A percentile compares a stretch with the other conserved stretches of the same genome.
Conservation (phyloP, 139 green algal species). For the Haematococcus sp. region DNA sequence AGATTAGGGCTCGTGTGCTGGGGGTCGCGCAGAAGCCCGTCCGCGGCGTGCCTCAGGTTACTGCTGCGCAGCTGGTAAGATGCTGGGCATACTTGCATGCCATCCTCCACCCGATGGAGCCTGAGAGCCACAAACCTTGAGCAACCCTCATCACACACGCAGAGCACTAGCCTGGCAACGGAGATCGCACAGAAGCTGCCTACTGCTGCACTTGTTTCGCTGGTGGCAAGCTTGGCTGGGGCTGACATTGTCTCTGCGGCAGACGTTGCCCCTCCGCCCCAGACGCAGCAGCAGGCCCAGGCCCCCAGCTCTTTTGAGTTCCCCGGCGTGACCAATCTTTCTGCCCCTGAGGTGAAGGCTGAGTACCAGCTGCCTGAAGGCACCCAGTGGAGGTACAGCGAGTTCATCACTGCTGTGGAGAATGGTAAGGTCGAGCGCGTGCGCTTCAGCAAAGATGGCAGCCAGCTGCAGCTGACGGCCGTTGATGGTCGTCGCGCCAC, state of each 20-base stretch:
- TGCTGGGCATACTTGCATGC: background rate
- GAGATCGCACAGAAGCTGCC: constrained; percentile 51
- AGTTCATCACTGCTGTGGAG: constrained; percentile 95
- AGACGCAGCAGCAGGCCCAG: background rate
- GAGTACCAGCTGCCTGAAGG: constrained; percentile 85
- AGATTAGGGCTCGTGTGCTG: constrained; percentile 20
- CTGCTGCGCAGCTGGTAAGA: background rate
- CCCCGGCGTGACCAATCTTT: constrained; percentile 20
- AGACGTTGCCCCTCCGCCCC: constrained; percentile 42
- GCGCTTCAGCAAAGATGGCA: constrained; percentile 97
- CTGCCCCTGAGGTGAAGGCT: constrained; percentile 42
- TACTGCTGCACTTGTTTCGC: constrained; percentile 51
- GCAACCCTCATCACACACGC: background rate
- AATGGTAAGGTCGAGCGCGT: constrained; percentile 96
- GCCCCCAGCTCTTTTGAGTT: constrained; percentile 23
- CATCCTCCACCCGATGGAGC: background rate
- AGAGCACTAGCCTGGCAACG: constrained; percentile 26
- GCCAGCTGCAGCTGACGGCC: constrained; percentile 76
- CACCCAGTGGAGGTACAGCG: constrained; percentile 95
- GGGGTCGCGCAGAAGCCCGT: constrained; percentile 10
- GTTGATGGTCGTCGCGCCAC: constrained; percentile 72
- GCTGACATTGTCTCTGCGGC: constrained; percentile 40
- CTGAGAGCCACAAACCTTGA: background rate
- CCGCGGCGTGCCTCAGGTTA: background rate
- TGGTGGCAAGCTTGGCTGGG: constrained; percentile 49